Base-by-base conservation (phyloP, 2,329 filamentous ascomycete genomes). In the Colletotrichum musae region DNA sequence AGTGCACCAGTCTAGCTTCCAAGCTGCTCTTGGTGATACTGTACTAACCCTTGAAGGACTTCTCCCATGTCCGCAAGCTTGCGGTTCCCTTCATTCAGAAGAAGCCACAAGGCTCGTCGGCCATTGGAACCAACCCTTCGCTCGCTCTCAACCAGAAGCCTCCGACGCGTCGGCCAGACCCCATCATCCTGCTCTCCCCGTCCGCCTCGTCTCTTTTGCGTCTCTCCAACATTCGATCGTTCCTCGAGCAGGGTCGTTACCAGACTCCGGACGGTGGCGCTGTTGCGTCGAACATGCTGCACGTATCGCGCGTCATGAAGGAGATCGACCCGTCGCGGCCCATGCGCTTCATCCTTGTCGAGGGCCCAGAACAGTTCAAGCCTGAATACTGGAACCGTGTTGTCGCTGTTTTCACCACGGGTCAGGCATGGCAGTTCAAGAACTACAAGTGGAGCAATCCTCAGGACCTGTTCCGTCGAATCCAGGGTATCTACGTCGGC, bases 341-440 rank as follows among this genome's bases (percentile, higher is more conserved):
- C 1, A 90, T 96, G 77, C 93, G 95, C 54, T 99, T 99, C 85
- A 97, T 98, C 77, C 90, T 99, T 47, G 95, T 98, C 62, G 96
- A 99, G 80, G 92, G 92, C 18, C 93, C 95, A 0, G 92, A 97
- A 77, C 93, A 96, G 80, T 99, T 99, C 88, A 97, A 97, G 80
- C 96, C 96, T 0, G 95, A 98, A 78, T 98, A 98, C 85, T 99
- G 96, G 96, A 92, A 92, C 76, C 91, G 95, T 59, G 93, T 99
- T 6, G 96, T 98, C 2, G 96, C 93, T 13, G 95, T 99, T 66
- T 98, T 99, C 83, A 99, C 96, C 0, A 99, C 96, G 0, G 96
- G 96, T 41, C 96, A 99, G 83, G 91, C 92, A 10, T 99, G 96
- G 96, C 96, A 99, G 82, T 99, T 99, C 84, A 97, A 98, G 83